These are phyloP conservation scores for Cocos nucifera DNA, from an alignment of 176 grass and related monocot genomes.

Conservation along the genomic window DNA sequence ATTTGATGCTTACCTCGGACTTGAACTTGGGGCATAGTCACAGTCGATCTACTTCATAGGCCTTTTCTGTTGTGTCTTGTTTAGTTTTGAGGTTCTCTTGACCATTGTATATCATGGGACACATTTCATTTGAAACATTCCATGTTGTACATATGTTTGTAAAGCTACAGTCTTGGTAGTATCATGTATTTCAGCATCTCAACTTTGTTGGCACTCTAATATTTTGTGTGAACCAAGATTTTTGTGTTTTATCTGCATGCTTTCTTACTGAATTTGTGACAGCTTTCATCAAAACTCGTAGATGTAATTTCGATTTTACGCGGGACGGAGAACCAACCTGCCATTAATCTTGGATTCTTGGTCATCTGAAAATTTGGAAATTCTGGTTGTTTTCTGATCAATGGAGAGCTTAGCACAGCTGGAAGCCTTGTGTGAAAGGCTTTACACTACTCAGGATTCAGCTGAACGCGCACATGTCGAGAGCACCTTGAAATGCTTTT, in stretches of 20 bases:
- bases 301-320: constrained; percentile 59
- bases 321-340: constrained; percentile 29
- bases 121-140: constrained; percentile 35
- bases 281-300: constrained; percentile 62
- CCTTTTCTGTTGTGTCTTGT: constrained; percentile 31
- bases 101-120: constrained; percentile 32
- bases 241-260: constrained; percentile 30
- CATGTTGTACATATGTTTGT: constrained; percentile 78
- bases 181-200: constrained; percentile 78
- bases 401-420: constrained; percentile 99
- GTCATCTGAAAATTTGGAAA: constrained; percentile 51
- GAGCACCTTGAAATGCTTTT: constrained; percentile 98
- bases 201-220: constrained; percentile 41
- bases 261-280: constrained; percentile 30
- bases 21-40: constrained; percentile 12
- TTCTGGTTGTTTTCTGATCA: constrained; percentile 37
- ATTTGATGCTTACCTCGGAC: constrained; percentile 22
- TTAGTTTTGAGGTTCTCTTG: constrained; percentile 42
- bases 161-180: constrained; percentile 76
- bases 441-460: constrained; percentile 95
- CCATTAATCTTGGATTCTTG: constrained; percentile 59
- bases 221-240: constrained; percentile 43
- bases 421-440: constrained; percentile 97
- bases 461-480: constrained; percentile 89
- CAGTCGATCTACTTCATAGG: constrained; percentile 18